Conservation (phyloP, 345 rosid species). For the Eucalyptus albens region DNA sequence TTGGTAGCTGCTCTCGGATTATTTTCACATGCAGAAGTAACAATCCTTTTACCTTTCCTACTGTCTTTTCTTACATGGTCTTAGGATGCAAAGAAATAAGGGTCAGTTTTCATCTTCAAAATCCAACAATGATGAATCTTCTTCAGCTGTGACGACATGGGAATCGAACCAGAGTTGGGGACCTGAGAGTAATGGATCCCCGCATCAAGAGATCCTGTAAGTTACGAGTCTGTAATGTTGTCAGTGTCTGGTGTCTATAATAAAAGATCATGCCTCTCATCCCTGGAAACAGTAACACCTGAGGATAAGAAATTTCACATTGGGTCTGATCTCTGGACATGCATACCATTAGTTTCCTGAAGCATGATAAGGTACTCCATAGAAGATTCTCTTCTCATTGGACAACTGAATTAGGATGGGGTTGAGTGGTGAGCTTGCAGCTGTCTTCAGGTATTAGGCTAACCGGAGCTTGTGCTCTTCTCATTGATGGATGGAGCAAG, state of each 20-base stretch:
- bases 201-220: background rate
- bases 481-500: background rate
- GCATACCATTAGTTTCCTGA: background rate
- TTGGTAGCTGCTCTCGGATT: background rate
- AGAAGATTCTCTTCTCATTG: background rate
- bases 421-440: background rate
- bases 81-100: constrained; percentile 1
- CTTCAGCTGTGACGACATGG: background rate
- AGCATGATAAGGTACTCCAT: background rate
- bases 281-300: background rate
- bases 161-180: background rate
- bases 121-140: background rate
- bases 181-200: background rate
- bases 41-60: background rate
- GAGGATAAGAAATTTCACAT: background rate
- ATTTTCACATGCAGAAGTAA: background rate
- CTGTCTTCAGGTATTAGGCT: background rate
- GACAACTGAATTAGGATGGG: background rate
- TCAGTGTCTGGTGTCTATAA: background rate
- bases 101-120: constrained; percentile 1
- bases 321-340: background rate
- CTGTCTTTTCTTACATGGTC: background rate
- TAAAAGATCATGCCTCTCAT: background rate
- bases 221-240: background rate
- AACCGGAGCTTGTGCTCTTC: background rate